These are phyloP conservation scores for Chernovozyma sophiae-reginae DNA, from an alignment of 1,139 yeast species.

Conservation along the genomic window DNA sequence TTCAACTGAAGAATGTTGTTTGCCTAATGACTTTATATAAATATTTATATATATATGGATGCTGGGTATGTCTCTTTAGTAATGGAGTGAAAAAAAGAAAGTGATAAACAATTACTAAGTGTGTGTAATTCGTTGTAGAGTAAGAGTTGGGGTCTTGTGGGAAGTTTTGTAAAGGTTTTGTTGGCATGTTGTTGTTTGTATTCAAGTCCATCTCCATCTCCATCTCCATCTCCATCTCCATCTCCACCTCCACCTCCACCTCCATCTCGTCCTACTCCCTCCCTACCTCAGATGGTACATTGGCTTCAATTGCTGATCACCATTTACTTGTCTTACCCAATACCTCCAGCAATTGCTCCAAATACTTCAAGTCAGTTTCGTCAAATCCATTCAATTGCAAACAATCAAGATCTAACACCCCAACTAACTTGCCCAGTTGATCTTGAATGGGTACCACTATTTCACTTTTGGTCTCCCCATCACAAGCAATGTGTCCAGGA, in stretches of 20 bases:
- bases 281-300: no score
- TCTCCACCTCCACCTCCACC: no score
- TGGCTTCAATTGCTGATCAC: no score
- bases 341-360: slow-evolving; percentile 55
- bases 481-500: slow-evolving; percentile 97
- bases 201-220: background rate
- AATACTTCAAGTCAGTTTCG: slow-evolving; percentile 50
- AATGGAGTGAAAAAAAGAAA: background rate
- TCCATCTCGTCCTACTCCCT: no score
- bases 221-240: no score
- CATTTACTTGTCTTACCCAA: slow-evolving; percentile 50
- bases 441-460: slow-evolving; percentile 78
- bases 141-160: no score
- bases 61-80: background rate
- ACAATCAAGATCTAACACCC: slow-evolving; percentile 88
- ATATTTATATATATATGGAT: background rate
- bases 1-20: no score
- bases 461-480: slow-evolving; percentile 90
- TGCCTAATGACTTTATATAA: no score
- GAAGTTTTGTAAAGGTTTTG: no score
- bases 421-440: slow-evolving; percentile 45
- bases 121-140: no score
- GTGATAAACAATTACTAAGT: no score
- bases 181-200: background rate
- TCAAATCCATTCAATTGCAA: slow-evolving; percentile 60